phyloP scores from a whole-genome alignment of 257 asterid genomes.

The Jasminum sambac region DNA sequence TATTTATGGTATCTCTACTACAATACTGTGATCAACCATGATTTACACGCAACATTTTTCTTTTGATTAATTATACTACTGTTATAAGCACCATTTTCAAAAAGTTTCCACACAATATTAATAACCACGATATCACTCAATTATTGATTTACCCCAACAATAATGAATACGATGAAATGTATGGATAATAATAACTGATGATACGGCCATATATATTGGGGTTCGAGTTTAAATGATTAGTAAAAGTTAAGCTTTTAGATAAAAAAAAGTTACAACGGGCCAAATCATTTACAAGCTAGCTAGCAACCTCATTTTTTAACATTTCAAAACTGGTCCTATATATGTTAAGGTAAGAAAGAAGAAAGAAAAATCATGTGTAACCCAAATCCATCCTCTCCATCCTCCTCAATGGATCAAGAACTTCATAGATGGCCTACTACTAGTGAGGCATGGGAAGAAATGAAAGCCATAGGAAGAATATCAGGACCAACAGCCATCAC shows the following conservation, averaged over 20 bases:
- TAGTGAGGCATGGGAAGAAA: conserved; percentile 72
- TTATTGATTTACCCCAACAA: too few relatives aligned
- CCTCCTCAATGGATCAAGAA: conserved; percentile 48
- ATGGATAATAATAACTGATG: too few relatives aligned
- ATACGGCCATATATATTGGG: too few relatives aligned
- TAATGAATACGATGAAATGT: too few relatives aligned
- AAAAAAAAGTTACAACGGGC: too few relatives aligned
- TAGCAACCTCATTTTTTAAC: neutral
- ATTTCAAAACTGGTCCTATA: neutral
- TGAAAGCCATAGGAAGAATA: conserved; percentile 78
- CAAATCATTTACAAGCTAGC: neutral
- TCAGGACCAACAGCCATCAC: conserved; percentile 81
- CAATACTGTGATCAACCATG: too few relatives aligned
- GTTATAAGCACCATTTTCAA: too few relatives aligned
- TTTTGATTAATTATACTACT: too few relatives aligned
- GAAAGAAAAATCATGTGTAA: conserved; percentile 53
- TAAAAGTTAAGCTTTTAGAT: too few relatives aligned
- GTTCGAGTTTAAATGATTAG: too few relatives aligned
- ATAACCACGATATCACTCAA: neutral
- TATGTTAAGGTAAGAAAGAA: neutral
- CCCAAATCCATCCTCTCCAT: conserved; percentile 70
- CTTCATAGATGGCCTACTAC: conserved; percentile 78
- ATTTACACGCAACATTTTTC: too few relatives aligned
- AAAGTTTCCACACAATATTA: neutral
- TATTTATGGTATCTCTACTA: too few relatives aligned